Conservation (phyloP, 208 protist genomes). For the Leishmania gerbilli region DNA sequence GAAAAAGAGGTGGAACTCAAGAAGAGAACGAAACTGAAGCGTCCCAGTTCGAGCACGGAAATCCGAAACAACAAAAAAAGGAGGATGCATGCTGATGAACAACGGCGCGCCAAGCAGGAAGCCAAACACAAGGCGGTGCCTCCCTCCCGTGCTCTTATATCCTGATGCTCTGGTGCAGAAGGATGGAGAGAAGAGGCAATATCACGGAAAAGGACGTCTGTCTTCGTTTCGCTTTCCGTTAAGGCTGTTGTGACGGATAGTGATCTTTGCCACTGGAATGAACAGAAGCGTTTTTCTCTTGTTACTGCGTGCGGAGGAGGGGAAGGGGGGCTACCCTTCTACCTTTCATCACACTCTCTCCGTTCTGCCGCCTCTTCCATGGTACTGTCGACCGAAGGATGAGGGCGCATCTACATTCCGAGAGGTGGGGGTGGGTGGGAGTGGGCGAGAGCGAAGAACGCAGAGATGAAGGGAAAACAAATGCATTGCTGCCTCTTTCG, state of each 20-base stretch:
- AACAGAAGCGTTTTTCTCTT: background rate
- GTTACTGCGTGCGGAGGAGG: background rate
- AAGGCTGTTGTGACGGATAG: background rate
- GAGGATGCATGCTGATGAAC: background rate
- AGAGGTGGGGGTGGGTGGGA: background rate
- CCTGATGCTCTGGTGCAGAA: background rate
- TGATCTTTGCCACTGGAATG: background rate
- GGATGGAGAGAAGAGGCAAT: background rate
- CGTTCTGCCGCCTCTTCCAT: background rate
- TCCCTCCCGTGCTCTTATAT: background rate
- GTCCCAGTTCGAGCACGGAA: background rate
- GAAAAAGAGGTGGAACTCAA: background rate
- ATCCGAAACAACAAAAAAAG: background rate
- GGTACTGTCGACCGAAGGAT: background rate
- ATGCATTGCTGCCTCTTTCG: background rate
- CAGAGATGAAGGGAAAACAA: slow-evolving; percentile 1
- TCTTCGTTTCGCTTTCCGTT: background rate
- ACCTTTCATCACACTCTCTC: background rate
- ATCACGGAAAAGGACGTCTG: background rate
- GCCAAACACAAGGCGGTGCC: background rate
- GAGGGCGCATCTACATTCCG: background rate
- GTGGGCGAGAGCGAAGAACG: background rate
- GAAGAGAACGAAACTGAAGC: background rate
- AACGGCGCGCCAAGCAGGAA: background rate
- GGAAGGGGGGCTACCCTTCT: background rate